Evolutionary conservation across 768 basidiomycete genomes (phyloP), one percentile per base, ranked within the genome.

Genomic region (Coprinopsis sp.): DNA sequence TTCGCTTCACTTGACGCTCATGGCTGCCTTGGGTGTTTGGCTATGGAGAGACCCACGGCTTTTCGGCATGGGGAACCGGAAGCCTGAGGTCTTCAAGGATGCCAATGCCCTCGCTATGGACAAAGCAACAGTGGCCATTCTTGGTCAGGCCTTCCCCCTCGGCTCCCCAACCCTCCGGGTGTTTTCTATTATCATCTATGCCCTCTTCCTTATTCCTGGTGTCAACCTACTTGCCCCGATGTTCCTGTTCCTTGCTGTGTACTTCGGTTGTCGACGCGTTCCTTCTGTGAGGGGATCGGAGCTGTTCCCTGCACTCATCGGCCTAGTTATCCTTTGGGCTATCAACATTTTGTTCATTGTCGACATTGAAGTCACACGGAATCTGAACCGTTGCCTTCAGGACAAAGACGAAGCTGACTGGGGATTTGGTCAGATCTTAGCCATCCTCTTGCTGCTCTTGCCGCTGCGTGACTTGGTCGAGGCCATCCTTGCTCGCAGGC

Each of bases 11-110:
- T 40, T 53, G 6, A 46, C 49, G 7, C 33, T 51, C 28, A 41
- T 53, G 16, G 44, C 44, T 1, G 40, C 14, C 11, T 25, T 47
- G 14, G 52, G 52, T 1, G 3, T 53, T 13, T 53, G 52, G 52
- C 45, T 53, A 11, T 53, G 52, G 52, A 30, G 25, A 13, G 40
- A 16, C 3, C n/a, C 38, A 6, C 36, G 29, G n/a, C 23, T 22
- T 18, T 50, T 50, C 19, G 37, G 49, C n/a, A n/a, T n/a, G n/a
- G n/a, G n/a, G n/a, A n/a, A n/a, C n/a, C n/a, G n/a, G n/a, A n/a
- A n/a, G n/a, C n/a, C n/a, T 6, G 30, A 10, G 7, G 12, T 6
- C 6, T 25, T n/a, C 22, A 28, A 29, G 16, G 22, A 12, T 8
- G 36, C 36, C 16, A 37, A 37, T 28, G 24, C 4, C 14, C 30